Evolutionary conservation across 495 filamentous ascomycete species (phyloP), one percentile per base, ranked within the genome.

Genomic region (Chaetomium tenue): DNA sequence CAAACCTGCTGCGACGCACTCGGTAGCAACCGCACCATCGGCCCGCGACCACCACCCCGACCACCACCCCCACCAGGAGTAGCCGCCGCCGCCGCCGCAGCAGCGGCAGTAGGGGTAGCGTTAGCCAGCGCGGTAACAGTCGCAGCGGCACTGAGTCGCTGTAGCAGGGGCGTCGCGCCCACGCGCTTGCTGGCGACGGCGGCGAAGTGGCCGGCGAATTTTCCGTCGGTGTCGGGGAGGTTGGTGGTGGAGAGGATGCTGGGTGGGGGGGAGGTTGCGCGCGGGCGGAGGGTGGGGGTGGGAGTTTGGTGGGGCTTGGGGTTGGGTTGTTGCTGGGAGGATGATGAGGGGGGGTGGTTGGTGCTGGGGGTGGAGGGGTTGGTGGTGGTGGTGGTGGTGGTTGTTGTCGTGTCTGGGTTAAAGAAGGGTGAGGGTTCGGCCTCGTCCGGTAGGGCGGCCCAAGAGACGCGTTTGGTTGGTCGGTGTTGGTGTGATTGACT

Each of bases 1-100:
- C 70, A 71, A 23, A 60, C 64, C 66, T 75, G 76, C 54, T 80
- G 78, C 5, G 78, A 79, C 8, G 61, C 68, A 65, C 73, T 80
- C 8, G 77, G 77, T n/a, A 81, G 66, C 2, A 81, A 39, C 6
- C 53, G 33, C 33, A 37, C 33, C 33, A 37, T 37, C 33, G 33
- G 33, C 33, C 33, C 33, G 8, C 33, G 5, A 37, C 33, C 5
- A 37, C 33, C 33, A 7, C 6, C 33, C 3, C 33, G 5, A 37
- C 33, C 33, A 37, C 33, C 33, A 33, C 30, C 30, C 3, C 3
- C 7, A 37, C 33, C 6, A 12, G 33, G 8, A 37, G 33, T 37
- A 37, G 33, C 5, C 5, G 33, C 8, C 5, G 6, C 33, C 1
- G 5, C 33, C 33, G 33, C 33, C 5, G 33, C 9, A 37, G 28